These are phyloP conservation scores for Coriaria nepalensis DNA, from an alignment of 306 rosid genomes.

Conservation along the genomic window DNA sequence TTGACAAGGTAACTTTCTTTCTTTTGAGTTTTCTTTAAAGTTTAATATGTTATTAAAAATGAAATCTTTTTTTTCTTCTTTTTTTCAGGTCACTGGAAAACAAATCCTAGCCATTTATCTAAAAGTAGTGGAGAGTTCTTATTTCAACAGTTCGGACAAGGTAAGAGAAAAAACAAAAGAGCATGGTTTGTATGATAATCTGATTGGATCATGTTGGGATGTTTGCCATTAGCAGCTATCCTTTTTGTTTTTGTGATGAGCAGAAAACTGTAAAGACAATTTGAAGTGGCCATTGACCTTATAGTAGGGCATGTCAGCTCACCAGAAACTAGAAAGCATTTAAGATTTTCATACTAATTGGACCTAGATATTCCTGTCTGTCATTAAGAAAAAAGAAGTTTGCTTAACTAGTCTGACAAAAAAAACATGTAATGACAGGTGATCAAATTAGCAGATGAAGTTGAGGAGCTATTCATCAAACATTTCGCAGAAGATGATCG, in stretches of 20 bases:
- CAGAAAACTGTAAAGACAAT: conserved; percentile 29
- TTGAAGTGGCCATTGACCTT: conserved; percentile 50
- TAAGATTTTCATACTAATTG: neutral
- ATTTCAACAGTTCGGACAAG: conserved; percentile 93
- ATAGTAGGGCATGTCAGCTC: conserved; percentile 33
- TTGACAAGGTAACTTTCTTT: conserved; percentile 54
- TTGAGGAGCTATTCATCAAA: conserved; percentile 69
- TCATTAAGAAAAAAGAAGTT: conserved; percentile 10
- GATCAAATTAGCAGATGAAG: conserved; percentile 56
- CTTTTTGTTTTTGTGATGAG: too few relatives aligned
- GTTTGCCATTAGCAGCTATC: conserved; percentile 28
- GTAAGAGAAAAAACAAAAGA: conserved; percentile 24
- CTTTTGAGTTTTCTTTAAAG: neutral
- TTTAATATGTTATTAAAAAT: too few relatives aligned
- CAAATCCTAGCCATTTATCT: conserved; percentile 81
- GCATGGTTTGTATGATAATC: conserved; percentile 11
- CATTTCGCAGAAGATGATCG: conserved; percentile 57
- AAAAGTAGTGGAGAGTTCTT: conserved; percentile 88
- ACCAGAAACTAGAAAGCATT: too few relatives aligned
- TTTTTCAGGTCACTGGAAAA: conserved; percentile 68
- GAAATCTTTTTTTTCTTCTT: neutral
- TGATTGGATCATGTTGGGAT: conserved; percentile 29
- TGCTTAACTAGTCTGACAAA: too few relatives aligned
- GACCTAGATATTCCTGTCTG: conserved; percentile 47
- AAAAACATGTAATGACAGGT: conserved; percentile 43